Percentiles rank a stretch among this genome's conserved stretches.
phyloP scores from a whole-genome alignment of 495 filamentous ascomycete species.

The Terfezia boudieri region DNA sequence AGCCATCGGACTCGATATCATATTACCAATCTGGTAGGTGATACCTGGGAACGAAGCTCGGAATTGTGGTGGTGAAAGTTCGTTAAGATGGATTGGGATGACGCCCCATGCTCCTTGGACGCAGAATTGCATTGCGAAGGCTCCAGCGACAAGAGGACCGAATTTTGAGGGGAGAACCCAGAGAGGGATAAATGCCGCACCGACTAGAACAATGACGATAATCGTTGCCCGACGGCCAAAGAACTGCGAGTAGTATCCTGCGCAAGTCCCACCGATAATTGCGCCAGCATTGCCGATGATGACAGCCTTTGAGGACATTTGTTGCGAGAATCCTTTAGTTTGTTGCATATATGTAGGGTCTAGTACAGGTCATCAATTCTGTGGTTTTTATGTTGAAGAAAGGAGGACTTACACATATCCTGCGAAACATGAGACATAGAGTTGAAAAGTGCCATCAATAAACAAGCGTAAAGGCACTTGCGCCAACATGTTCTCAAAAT shows the following conservation, averaged over 20 bases:
- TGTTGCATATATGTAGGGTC: slow-evolving; percentile 51
- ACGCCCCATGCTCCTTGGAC: slow-evolving; percentile 60
- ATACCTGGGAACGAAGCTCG: slow-evolving; percentile 44
- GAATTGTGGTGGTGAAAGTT: slow-evolving; percentile 51
- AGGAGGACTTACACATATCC: slow-evolving; percentile 29
- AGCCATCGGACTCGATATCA: slow-evolving; percentile 48
- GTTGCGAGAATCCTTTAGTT: slow-evolving; percentile 33
- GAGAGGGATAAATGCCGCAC: slow-evolving; percentile 38
- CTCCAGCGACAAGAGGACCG: slow-evolving; percentile 35
- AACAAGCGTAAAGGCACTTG: slow-evolving; percentile 43
- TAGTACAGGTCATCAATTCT: neutral
- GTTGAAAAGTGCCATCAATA: slow-evolving; percentile 34
- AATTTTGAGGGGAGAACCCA: slow-evolving; percentile 45
- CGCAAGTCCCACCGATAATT: slow-evolving; percentile 42
- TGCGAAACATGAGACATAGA: slow-evolving; percentile 41
- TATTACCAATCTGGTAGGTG: slow-evolving; percentile 56
- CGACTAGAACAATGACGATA: slow-evolving; percentile 34
- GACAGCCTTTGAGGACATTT: slow-evolving; percentile 34
- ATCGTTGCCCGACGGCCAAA: slow-evolving; percentile 47
- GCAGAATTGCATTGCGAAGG: slow-evolving; percentile 61
- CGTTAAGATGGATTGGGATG: slow-evolving; percentile 58
- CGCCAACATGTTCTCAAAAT: slow-evolving; percentile 50
- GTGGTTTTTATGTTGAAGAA: neutral
- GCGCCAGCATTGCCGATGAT: slow-evolving; percentile 55
- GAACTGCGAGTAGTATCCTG: slow-evolving; percentile 50